phyloP scores from a whole-genome alignment of 495 filamentous ascomycete species.

The Amorphotheca resinae region DNA sequence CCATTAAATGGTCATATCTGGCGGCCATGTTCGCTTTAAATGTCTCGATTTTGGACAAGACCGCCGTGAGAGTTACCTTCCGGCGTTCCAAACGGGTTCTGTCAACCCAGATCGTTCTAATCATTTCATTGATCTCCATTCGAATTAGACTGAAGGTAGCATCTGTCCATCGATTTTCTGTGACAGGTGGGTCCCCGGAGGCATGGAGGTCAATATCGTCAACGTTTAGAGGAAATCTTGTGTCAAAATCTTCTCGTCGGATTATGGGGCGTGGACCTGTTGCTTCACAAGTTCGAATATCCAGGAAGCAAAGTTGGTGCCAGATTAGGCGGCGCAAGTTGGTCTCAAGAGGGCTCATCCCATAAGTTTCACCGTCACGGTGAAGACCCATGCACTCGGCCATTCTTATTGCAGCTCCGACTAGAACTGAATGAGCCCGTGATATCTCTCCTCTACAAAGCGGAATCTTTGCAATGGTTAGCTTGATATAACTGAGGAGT shows the following conservation, averaged over 20 bases:
- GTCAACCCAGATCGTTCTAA: constrained; percentile 51
- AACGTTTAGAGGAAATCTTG: constrained; percentile 51
- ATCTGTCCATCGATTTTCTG: constrained; percentile 46
- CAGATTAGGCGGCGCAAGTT: constrained; percentile 66
- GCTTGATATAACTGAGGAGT: background rate
- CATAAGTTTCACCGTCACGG: constrained; percentile 52
- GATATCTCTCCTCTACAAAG: constrained; percentile 58
- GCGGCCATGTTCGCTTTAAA: constrained; percentile 45
- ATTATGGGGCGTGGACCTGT: constrained; percentile 59
- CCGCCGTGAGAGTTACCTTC: constrained; percentile 41
- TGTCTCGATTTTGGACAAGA: constrained; percentile 48
- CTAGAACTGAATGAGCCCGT: constrained; percentile 55
- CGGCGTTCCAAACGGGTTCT: constrained; percentile 46
- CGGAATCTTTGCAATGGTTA: constrained; percentile 37
- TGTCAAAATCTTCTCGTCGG: constrained; percentile 58
- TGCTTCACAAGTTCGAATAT: constrained; percentile 63
- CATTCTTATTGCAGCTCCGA: constrained; percentile 56
- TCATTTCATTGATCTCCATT: constrained; percentile 63
- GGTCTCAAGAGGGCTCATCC: constrained; percentile 51
- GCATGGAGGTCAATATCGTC: constrained; percentile 44
- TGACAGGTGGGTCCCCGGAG: constrained; percentile 23
- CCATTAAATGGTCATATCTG: constrained; percentile 45
- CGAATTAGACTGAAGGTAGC: constrained; percentile 52
- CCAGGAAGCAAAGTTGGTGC: constrained; percentile 64
- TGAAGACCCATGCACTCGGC: constrained; percentile 71